These are phyloP conservation scores for Lachancea meyersii DNA, from an alignment of 805 yeast genomes.

Conservation along the genomic window DNA sequence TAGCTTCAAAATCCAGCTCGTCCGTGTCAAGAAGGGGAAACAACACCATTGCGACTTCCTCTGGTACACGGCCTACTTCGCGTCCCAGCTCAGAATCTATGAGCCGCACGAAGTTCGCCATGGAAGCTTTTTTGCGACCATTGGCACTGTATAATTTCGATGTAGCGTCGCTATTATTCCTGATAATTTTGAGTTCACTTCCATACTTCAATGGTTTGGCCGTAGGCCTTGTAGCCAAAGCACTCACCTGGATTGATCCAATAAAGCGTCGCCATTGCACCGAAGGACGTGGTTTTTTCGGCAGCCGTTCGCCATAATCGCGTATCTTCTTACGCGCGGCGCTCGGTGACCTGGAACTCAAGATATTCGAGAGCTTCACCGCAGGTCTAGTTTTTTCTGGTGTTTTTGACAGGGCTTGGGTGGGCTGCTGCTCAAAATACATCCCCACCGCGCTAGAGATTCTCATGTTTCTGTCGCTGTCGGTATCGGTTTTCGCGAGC, in stretches of 20 bases:
- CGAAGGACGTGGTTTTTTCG: conserved; percentile 13
- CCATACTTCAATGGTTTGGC: conserved; percentile 39
- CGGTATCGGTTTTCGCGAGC: not conserved
- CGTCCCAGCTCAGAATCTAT: conserved; percentile 31
- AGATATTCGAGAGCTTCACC: not conserved
- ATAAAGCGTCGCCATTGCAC: conserved; percentile 42
- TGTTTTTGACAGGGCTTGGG: not conserved
- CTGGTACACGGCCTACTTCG: conserved; percentile 74
- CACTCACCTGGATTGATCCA: conserved; percentile 55
- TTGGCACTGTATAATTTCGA: conserved; percentile 19
- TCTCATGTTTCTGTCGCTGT: conserved; percentile 19
- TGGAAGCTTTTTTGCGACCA: conserved; percentile 20
- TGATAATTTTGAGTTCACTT: conserved; percentile 37
- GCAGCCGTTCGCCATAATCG: conserved; percentile 4
- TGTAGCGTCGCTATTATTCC: conserved; percentile 28
- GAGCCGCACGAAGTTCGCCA: conserved; percentile 33
- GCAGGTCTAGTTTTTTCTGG: not conserved
- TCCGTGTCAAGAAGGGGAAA: conserved; percentile 53
- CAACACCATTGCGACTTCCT: conserved; percentile 57
- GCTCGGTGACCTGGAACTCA: not conserved
- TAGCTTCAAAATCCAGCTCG: conserved; percentile 49
- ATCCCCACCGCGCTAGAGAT: conserved; percentile 37
- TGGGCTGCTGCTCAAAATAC: conserved; percentile 31
- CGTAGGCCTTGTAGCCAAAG: conserved; percentile 70
- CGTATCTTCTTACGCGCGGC: not conserved